A percentile compares a stretch with the other conserved stretches of the same genome.
Conservation (phyloP, 2,329 filamentous ascomycete species). For the Neocucurbitaria cava region DNA sequence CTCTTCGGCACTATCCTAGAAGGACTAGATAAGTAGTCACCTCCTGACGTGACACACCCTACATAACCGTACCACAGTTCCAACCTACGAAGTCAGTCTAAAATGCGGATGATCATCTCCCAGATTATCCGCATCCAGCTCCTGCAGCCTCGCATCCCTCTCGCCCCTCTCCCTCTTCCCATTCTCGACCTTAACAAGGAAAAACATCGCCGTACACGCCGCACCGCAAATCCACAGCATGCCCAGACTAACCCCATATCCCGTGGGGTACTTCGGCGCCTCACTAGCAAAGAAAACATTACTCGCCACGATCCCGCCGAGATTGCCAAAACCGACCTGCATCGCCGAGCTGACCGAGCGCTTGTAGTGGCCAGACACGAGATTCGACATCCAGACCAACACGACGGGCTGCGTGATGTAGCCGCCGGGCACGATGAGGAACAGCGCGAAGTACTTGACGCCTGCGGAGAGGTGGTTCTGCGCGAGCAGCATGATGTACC, state of each 20-base stretch:
- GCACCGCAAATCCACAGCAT: constrained; percentile 58
- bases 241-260: constrained; percentile 58
- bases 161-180: constrained; percentile 55
- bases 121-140: constrained; percentile 56
- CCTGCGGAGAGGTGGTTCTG: constrained; percentile 54
- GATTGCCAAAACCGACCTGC: constrained; percentile 57
- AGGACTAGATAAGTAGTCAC: too few species aligned
- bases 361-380: constrained; percentile 66
- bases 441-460: constrained; percentile 62
- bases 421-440: constrained; percentile 61
- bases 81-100: constrained; percentile 45
- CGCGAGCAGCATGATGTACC: constrained; percentile 62
- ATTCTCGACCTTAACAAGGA: constrained; percentile 56
- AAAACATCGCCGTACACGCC: constrained; percentile 52
- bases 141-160: constrained; percentile 53
- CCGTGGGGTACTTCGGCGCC: constrained; percentile 56
- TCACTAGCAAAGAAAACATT: constrained; percentile 59
- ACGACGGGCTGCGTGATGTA: constrained; percentile 64
- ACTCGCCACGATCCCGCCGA: constrained; percentile 58
- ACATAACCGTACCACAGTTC: neutral
- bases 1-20: too few species aligned
- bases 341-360: constrained; percentile 59
- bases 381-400: constrained; percentile 65
- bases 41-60: too few species aligned
- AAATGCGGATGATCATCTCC: constrained; percentile 61